A percentile compares a stretch with the other conserved stretches of the same genome.
Evolutionary conservation across 805 yeast genomes (phyloP).

Genomic region (Vanderwaltozyma polyspora): DNA sequence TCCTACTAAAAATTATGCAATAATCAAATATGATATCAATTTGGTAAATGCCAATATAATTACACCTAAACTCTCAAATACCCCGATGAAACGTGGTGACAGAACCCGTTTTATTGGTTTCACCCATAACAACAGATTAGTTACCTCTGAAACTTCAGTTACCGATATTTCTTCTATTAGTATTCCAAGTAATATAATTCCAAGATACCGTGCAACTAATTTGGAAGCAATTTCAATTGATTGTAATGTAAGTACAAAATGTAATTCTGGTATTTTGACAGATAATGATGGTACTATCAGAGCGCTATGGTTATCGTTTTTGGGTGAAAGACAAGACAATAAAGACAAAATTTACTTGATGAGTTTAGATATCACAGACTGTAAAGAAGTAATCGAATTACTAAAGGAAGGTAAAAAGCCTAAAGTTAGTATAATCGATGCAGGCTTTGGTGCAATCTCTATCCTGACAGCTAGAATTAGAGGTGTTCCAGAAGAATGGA

Average conservation of each 20-base stretch:
- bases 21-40: conserved; percentile 69
- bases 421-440: conserved; percentile 58
- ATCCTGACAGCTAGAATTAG: conserved; percentile 67
- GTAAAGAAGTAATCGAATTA: conserved; percentile 43
- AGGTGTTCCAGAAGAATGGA: conserved; percentile 85
- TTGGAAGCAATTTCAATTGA: conserved; percentile 69
- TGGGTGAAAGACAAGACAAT: conserved; percentile 60
- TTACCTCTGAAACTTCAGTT: conserved; percentile 63
- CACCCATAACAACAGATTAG: conserved; percentile 56
- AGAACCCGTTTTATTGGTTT: conserved; percentile 71
- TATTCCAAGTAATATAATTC: conserved; percentile 58
- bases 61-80: conserved; percentile 50
- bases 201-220: conserved; percentile 79
- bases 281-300: conserved; percentile 70
- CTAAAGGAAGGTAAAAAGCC: conserved; percentile 44
- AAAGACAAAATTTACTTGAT: conserved; percentile 56
- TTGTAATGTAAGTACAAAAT: conserved; percentile 57
- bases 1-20: conserved; percentile 78
- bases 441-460: conserved; percentile 61
- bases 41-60: conserved; percentile 59
- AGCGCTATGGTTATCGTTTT: conserved; percentile 75
- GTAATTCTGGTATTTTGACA: conserved; percentile 69
- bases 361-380: conserved; percentile 67
- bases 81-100: conserved; percentile 62
- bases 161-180: conserved; percentile 66